Percentiles rank a stretch among this genome's conserved stretches.
Conservation (phyloP, 2,329 filamentous ascomycete species). For the Elsinoe arachidis region DNA sequence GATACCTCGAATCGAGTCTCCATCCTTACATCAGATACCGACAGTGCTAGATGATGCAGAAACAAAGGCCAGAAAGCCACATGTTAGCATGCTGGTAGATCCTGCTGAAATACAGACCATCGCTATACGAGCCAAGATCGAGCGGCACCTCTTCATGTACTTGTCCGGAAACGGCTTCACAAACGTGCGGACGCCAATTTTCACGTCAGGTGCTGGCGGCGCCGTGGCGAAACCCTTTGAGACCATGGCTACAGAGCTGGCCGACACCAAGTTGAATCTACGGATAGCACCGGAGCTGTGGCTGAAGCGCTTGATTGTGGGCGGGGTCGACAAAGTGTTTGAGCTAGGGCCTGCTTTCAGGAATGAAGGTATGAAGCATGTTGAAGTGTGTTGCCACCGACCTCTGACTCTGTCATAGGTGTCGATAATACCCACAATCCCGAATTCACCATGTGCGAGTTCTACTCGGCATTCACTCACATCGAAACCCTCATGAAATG, state of each 20-base stretch:
- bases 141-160: constrained; percentile 64
- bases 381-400: constrained; percentile 17
- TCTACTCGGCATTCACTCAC: constrained; percentile 79
- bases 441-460: constrained; percentile 96
- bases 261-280: constrained; percentile 61
- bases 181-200: constrained; percentile 85
- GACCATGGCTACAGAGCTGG: constrained; percentile 68
- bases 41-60: constrained; percentile 60
- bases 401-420: constrained; percentile 27
- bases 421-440: constrained; percentile 89
- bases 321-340: constrained; percentile 80
- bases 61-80: constrained; percentile 65
- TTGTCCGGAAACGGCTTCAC: constrained; percentile 65
- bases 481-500: constrained; percentile 64
- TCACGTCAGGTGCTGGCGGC: constrained; percentile 75
- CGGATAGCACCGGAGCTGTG: constrained; percentile 91
- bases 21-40: constrained; percentile 72
- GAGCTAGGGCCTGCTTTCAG: constrained; percentile 89
- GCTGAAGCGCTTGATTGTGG: constrained; percentile 84
- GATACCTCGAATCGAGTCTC: constrained; percentile 65
- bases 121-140: constrained; percentile 63
- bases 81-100: constrained; percentile 80
- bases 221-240: constrained; percentile 80
- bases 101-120: constrained; percentile 58
- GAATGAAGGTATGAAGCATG: constrained; percentile 61